A percentile compares a stretch with the other conserved stretches of the same genome.
phyloP scores from a whole-genome alignment of 331 rosid species.

The Telfairia occidentalis region DNA sequence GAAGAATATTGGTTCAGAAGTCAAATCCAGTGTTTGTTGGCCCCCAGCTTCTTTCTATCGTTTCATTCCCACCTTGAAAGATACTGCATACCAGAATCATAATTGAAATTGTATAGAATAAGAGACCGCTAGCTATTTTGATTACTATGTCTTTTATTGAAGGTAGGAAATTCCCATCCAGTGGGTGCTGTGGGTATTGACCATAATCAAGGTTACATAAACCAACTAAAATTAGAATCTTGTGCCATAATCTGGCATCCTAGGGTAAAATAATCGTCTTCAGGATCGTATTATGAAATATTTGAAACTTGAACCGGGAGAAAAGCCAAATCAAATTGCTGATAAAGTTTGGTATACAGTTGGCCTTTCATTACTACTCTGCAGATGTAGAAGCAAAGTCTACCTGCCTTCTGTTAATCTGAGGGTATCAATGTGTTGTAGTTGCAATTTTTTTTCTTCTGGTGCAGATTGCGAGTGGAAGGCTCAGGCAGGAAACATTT shows the following conservation, averaged over 20 bases:
- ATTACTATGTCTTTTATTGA: not conserved
- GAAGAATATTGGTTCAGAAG: conserved; percentile 5
- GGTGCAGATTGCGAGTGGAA: conserved; percentile 23
- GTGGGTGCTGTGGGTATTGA: not conserved
- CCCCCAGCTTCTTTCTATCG: not conserved
- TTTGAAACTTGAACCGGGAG: conserved; percentile 1
- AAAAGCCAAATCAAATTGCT: not conserved
- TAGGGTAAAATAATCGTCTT: not conserved
- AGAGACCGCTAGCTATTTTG: not conserved
- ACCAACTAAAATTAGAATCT: not conserved
- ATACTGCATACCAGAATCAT: not conserved
- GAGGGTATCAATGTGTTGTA: not conserved
- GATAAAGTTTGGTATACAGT: conserved; percentile 2
- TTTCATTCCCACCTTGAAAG: not conserved
- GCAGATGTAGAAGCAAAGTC: not conserved
- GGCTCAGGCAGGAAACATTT: conserved; percentile 18
- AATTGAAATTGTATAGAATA: not conserved
- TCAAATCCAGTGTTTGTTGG: not conserved
- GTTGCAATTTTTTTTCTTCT: not conserved
- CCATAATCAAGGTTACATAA: not conserved
- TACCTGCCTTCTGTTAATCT: not conserved
- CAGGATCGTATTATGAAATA: not conserved
- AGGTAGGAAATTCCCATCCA: not conserved
- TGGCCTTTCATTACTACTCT: not conserved
- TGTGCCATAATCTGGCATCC: not conserved